Evolutionary conservation across 352 stramenopile genomes (phyloP).

Genomic region (Phytophthora fragariae): DNA sequence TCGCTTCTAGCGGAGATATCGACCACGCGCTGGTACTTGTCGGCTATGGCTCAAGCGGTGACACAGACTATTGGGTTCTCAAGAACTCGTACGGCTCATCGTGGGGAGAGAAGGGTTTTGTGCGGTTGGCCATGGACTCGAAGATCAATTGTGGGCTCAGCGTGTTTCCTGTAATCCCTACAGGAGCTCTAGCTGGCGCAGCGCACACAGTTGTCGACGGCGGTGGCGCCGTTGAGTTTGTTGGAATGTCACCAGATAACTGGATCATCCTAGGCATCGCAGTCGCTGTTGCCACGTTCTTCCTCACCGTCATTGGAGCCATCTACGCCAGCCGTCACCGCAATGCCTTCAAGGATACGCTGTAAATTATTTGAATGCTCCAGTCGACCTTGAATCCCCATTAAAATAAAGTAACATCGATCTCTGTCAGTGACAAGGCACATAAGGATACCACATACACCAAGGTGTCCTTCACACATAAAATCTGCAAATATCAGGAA

Average conservation of each 20-base stretch:
- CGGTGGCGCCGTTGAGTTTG: constrained; percentile 50
- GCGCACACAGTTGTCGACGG: constrained; percentile 59
- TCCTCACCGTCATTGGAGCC: constrained; percentile 47
- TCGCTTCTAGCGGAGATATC: constrained; percentile 63
- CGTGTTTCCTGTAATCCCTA: constrained; percentile 75
- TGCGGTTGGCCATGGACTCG: constrained; percentile 67
- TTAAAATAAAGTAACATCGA: constrained; percentile 22
- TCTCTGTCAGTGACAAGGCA: background rate
- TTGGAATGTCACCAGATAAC: constrained; percentile 39
- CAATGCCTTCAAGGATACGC: constrained; percentile 39
- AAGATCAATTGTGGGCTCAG: constrained; percentile 86
- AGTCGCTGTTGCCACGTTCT: constrained; percentile 36
- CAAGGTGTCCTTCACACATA: too few species aligned
- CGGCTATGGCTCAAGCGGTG: constrained; percentile 61
- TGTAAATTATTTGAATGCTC: constrained; percentile 33
- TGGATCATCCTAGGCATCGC: constrained; percentile 47
- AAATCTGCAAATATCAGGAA: background rate
- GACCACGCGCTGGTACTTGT: constrained; percentile 82
- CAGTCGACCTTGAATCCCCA: background rate
- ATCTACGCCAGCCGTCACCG: constrained; percentile 43
- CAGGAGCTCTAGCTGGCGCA: constrained; percentile 54
- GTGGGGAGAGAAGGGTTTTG: constrained; percentile 78
- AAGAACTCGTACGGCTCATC: constrained; percentile 85
- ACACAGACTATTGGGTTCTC: constrained; percentile 76
- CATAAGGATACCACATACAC: too few species aligned